Evolutionary conservation across 306 rosid species (phyloP).

Genomic region (Lathyrus oleraceus): DNA sequence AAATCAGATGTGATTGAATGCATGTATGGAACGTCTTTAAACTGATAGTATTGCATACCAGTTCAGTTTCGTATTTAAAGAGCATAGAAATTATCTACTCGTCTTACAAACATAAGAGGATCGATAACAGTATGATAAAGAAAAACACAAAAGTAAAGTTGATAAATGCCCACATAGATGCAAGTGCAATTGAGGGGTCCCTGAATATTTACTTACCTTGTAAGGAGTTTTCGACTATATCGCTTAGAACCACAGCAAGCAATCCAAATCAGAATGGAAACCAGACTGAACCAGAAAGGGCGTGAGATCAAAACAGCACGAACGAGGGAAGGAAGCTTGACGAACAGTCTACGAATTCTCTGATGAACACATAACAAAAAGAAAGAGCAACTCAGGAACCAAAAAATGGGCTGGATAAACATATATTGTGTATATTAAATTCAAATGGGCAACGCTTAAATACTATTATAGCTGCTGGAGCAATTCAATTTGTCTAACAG

Average conservation of each 20-base stretch:
- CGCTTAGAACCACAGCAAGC: not conserved
- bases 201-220: not conserved
- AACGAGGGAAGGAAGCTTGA: constrained; percentile 8
- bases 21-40: too few relatives aligned
- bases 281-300: not conserved
- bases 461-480: not conserved
- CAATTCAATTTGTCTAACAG: not conserved
- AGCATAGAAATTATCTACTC: not conserved
- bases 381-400: not conserved
- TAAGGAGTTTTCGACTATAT: too few relatives aligned
- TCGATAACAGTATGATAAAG: not conserved
- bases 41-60: too few relatives aligned
- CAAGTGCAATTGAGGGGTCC: too few relatives aligned
- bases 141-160: not conserved
- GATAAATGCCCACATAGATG: not conserved
- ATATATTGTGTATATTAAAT: not conserved
- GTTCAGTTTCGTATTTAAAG: too few relatives aligned
- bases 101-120: not conserved
- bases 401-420: not conserved
- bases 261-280: constrained; percentile 10
- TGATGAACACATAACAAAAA: not conserved
- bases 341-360: not conserved
- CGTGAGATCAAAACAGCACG: not conserved
- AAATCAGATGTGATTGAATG: too few relatives aligned
- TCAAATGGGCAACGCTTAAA: not conserved